Percentiles rank a stretch among this genome's conserved stretches.
phyloP scores from a whole-genome alignment of 345 rosid species.

The Pugionium cornutum region DNA sequence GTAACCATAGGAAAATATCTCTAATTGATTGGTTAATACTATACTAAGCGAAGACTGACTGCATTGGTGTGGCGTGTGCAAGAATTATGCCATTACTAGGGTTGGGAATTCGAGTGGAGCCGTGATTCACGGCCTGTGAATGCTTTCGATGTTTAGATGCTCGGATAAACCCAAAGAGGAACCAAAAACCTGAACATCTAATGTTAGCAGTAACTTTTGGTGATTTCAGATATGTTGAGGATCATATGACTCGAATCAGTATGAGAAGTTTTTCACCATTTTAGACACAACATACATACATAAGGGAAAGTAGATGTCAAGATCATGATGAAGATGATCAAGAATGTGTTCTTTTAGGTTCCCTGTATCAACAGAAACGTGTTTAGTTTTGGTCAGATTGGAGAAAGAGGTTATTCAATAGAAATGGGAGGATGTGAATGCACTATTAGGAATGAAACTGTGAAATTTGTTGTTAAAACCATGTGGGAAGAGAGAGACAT shows the following conservation, averaged over 20 bases:
- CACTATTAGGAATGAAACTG: slow-evolving; percentile 5
- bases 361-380: slow-evolving; percentile 19
- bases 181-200: neutral
- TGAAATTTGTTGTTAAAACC: neutral
- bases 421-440: neutral
- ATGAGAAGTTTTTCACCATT: slow-evolving; percentile 23
- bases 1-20: too few relatives aligned
- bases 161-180: neutral
- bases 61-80: too few relatives aligned
- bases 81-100: neutral
- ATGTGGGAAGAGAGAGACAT: slow-evolving; percentile 15
- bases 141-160: too few relatives aligned
- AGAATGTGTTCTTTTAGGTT: slow-evolving; percentile 16
- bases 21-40: too few relatives aligned
- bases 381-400: slow-evolving; percentile 22
- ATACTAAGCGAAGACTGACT: too few relatives aligned
- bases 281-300: slow-evolving; percentile 15
- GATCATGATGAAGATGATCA: slow-evolving; percentile 3
- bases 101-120: neutral
- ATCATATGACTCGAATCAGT: slow-evolving; percentile 36
- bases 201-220: neutral
- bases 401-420: neutral
- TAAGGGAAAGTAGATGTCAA: slow-evolving; percentile 28
- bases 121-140: too few relatives aligned
- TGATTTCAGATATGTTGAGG: neutral